phyloP scores from a whole-genome alignment of 164 flowering plant species.

The Vitis cinerea region DNA sequence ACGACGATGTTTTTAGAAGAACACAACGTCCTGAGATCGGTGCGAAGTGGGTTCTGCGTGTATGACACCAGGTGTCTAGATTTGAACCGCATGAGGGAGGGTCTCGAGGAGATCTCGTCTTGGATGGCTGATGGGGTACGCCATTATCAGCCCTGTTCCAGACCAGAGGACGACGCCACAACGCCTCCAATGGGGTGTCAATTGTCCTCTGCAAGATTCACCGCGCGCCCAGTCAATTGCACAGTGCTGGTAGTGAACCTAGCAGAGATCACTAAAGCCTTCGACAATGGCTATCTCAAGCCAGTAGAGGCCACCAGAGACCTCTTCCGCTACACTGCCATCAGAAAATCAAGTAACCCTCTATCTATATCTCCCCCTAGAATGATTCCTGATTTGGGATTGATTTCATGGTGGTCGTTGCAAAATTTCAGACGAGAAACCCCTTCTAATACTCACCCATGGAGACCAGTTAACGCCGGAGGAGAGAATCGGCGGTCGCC shows the following conservation, averaged over 20 bases:
- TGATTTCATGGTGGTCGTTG: no score
- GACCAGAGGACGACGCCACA: constrained; percentile 32
- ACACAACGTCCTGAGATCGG: constrained; percentile 71
- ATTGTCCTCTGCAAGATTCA: constrained; percentile 40
- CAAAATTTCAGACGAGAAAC: constrained; percentile 61
- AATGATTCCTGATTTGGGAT: no score
- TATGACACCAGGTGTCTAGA: constrained; percentile 69
- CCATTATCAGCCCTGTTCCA: constrained; percentile 59
- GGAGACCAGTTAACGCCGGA: constrained; percentile 61
- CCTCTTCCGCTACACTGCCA: constrained; percentile 46
- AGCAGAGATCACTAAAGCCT: constrained; percentile 48
- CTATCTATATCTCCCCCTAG: not conserved
- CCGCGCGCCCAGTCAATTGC: constrained; percentile 51
- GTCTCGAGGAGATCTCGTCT: constrained; percentile 36
- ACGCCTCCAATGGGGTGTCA: not conserved
- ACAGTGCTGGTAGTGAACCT: constrained; percentile 60
- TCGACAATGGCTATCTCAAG: constrained; percentile 40
- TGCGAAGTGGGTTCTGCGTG: constrained; percentile 68
- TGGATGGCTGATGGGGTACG: constrained; percentile 70
- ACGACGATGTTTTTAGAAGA: constrained; percentile 66
- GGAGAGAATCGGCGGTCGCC: constrained; percentile 58
- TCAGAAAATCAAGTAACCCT: constrained; percentile 59
- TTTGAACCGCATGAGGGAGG: constrained; percentile 28
- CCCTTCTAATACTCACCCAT: constrained; percentile 68
- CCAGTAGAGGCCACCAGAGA: constrained; percentile 50